phyloP scores from a whole-genome alignment of 164 flowering plant species.

The Cinnamomum micranthum region DNA sequence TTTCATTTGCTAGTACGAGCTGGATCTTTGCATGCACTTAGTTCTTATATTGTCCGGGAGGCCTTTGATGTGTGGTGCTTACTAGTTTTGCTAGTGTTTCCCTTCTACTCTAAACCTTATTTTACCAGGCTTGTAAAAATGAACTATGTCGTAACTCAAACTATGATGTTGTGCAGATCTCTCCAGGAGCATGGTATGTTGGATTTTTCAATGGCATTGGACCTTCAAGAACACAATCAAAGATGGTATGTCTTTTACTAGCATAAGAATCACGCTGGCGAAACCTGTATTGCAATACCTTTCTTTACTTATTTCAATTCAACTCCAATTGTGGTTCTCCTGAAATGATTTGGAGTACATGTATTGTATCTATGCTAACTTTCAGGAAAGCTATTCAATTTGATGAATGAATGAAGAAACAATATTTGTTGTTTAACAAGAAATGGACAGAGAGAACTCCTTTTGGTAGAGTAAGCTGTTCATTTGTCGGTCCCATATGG shows the following conservation, averaged over 20 bases:
- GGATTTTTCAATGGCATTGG: constrained; percentile 94
- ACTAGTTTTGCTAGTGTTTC: background rate
- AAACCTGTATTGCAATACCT: background rate
- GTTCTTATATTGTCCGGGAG: background rate
- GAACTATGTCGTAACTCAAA: background rate
- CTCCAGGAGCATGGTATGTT: constrained; percentile 77
- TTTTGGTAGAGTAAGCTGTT: background rate
- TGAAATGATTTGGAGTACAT: background rate
- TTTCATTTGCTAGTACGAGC: background rate
- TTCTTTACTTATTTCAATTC: background rate
- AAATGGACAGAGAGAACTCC: background rate
- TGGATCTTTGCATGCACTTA: constrained; percentile 2
- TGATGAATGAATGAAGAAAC: background rate
- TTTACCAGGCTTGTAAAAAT: background rate
- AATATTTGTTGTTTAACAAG: background rate
- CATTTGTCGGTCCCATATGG: background rate
- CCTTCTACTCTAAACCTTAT: background rate
- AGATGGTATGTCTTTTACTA: constrained; percentile 54
- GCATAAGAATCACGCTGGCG: background rate
- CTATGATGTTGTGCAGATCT: constrained; percentile 47
- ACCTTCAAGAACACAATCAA: constrained; percentile 73
- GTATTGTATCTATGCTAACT: background rate
- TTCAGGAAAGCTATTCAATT: background rate
- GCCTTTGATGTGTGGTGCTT: background rate
- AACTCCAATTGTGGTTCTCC: background rate